Percentiles rank a stretch among this genome's conserved stretches.
Conservation (phyloP, 768 basidiomycete species). For the Suillus occidentalis region DNA sequence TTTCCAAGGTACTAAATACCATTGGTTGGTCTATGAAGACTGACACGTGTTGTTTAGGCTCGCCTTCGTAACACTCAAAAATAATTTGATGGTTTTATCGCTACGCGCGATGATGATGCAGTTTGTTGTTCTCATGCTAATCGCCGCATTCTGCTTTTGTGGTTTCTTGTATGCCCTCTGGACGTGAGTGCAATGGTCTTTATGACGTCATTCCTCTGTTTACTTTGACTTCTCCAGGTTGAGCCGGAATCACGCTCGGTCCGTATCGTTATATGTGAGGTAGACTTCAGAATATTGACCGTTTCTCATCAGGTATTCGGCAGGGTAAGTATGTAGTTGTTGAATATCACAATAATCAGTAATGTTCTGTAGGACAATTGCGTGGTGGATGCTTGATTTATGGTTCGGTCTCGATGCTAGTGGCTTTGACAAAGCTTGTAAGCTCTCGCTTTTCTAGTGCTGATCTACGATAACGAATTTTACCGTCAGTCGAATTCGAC, state of each 20-base stretch:
- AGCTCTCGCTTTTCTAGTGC: conserved; percentile 29
- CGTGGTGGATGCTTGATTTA: conserved; percentile 94
- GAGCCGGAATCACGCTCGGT: conserved; percentile 61
- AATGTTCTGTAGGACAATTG: conserved; percentile 52
- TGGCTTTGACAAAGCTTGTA: conserved; percentile 82
- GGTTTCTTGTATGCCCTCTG: conserved; percentile 93
- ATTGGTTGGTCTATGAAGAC: background rate
- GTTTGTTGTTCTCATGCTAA: conserved; percentile 79
- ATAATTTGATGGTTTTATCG: conserved; percentile 78
- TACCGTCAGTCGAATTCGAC: conserved; percentile 66
- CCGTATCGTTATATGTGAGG: conserved; percentile 19
- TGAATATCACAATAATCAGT: background rate
- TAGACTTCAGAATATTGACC: background rate
- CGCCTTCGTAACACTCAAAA: conserved; percentile 86
- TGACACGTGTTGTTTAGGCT: conserved; percentile 46
- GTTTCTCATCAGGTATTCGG: conserved; percentile 27
- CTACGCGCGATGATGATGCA: conserved; percentile 92
- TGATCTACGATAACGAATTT: conserved; percentile 7
- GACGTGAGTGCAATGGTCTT: conserved; percentile 60
- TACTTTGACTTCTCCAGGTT: conserved; percentile 40
- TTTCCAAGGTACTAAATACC: conserved; percentile 66
- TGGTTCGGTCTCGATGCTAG: conserved; percentile 95
- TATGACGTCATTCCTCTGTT: background rate
- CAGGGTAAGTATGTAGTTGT: conserved; percentile 32
- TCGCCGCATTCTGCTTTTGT: conserved; percentile 87